Evolutionary conservation across 805 yeast genomes (phyloP).

Genomic region (Saturnispora gosingensis): DNA sequence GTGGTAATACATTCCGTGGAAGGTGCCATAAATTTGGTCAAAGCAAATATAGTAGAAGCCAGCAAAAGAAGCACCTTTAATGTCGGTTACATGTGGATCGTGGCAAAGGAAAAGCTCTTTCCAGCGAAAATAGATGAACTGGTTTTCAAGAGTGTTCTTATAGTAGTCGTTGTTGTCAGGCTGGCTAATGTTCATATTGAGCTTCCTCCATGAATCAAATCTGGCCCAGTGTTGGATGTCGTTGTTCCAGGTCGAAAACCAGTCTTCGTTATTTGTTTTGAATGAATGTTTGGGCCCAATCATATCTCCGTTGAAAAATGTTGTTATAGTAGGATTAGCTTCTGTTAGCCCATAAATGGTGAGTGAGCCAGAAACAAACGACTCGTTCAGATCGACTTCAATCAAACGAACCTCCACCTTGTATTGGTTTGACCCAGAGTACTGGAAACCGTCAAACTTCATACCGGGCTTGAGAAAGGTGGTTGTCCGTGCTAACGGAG

Average conservation of each 20-base stretch:
- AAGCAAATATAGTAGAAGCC: conserved; percentile 87
- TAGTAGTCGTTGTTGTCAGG: conserved; percentile 21
- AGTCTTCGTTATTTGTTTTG: conserved; percentile 45
- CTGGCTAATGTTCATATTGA: conserved; percentile 25
- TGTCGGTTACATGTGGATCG: conserved; percentile 55
- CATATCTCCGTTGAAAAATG: conserved; percentile 66
- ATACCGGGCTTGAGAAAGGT: conserved; percentile 55
- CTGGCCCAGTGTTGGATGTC: conserved; percentile 63
- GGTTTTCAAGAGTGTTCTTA: conserved; percentile 25
- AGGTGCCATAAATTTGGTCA: conserved; percentile 64
- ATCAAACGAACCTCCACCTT: conserved; percentile 62
- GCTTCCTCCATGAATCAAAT: conserved; percentile 29
- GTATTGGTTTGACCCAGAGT: conserved; percentile 54
- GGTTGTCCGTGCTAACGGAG: conserved; percentile 12
- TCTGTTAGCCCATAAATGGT: conserved; percentile 59
- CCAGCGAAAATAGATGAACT: conserved; percentile 84
- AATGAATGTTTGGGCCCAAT: conserved; percentile 53
- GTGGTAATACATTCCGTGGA: conserved; percentile 78
- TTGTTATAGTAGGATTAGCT: conserved; percentile 52
- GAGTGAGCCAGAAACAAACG: conserved; percentile 49
- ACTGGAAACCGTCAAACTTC: conserved; percentile 58
- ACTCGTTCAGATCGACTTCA: conserved; percentile 52
- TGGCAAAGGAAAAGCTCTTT: conserved; percentile 83
- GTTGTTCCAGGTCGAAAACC: conserved; percentile 40
- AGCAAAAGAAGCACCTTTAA: conserved; percentile 74